A percentile compares a stretch with the other conserved stretches of the same genome.
Evolutionary conservation across 441 rosid genomes (phyloP).

Genomic region (Gossypium davidsonii): DNA sequence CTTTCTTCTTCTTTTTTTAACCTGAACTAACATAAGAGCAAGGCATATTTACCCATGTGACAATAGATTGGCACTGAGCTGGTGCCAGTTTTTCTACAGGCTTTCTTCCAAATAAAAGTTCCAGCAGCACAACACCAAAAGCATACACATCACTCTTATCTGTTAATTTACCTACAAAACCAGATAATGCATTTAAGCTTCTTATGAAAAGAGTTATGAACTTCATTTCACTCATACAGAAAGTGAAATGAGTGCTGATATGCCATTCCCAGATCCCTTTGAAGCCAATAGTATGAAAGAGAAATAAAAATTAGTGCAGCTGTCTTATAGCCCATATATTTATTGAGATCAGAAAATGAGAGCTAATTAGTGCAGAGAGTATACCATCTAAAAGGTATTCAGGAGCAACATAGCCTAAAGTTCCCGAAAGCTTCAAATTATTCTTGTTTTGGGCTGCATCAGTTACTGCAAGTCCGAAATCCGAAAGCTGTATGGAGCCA

Average conservation of each 20-base stretch:
- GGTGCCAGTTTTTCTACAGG: conserved; percentile 81
- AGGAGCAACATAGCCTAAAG: conserved; percentile 88
- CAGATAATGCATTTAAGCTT: not conserved
- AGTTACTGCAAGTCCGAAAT: conserved; percentile 87
- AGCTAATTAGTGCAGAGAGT: not conserved
- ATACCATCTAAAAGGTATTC: conserved; percentile 85
- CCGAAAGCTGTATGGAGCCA: conserved; percentile 61
- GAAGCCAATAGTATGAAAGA: not conserved
- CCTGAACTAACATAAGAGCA: not conserved
- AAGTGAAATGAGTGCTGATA: not conserved
- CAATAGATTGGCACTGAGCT: conserved; percentile 79
- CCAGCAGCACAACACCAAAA: conserved; percentile 87
- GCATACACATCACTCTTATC: conserved; percentile 98
- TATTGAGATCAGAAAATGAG: no score
- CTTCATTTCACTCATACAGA: not conserved
- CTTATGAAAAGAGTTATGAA: not conserved
- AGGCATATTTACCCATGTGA: conserved; percentile 84
- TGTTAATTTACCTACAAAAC: conserved; percentile 61
- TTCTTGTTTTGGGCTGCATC: conserved; percentile 58
- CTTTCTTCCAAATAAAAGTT: conserved; percentile 79
- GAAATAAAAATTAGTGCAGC: not conserved
- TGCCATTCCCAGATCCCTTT: not conserved
- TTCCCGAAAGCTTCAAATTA: conserved; percentile 81
- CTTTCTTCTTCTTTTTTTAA: not conserved
- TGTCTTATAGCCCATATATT: no score